Percentiles rank a stretch among this genome's conserved stretches.
These are phyloP conservation scores for Neonectria sp. DNA, from an alignment of 2,329 filamentous ascomycete genomes.

Conservation along the genomic window DNA sequence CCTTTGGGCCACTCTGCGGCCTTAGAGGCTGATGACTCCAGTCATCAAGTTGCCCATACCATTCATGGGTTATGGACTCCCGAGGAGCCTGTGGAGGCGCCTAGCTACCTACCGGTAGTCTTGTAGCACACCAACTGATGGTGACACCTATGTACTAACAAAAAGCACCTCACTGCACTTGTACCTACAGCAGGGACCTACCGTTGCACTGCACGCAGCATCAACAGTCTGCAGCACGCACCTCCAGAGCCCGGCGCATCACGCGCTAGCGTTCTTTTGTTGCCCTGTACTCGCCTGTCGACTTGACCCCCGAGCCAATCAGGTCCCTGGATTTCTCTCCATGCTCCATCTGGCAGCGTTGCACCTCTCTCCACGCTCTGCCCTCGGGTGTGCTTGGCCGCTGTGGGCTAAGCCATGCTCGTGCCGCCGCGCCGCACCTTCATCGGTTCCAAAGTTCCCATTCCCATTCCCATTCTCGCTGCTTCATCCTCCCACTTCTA, in stretches of 20 bases:
- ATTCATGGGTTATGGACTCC: not conserved
- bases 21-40: not conserved
- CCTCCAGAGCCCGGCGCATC: conserved; percentile 19
- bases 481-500: conserved; percentile 28
- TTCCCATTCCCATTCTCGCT: conserved; percentile 18
- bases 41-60: not conserved
- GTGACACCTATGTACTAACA: not conserved
- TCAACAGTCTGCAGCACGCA: conserved; percentile 11
- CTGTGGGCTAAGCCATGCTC: conserved; percentile 7
- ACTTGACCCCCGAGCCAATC: conserved; percentile 19
- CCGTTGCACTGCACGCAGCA: not conserved
- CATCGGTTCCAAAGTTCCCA: conserved; percentile 24
- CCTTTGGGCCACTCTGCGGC: not conserved
- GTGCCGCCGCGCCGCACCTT: conserved; percentile 34
- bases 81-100: not conserved
- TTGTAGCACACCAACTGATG: not conserved
- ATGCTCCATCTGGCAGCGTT: conserved; percentile 30
- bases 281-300: conserved; percentile 21
- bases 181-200: not conserved
- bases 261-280: conserved; percentile 26
- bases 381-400: conserved; percentile 2
- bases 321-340: conserved; percentile 20
- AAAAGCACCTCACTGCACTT: not conserved
- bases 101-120: not conserved
- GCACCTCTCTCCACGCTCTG: conserved; percentile 13